phyloP scores from a whole-genome alignment of 352 stramenopile species.

The Hyaloperonospora arabidopsidis region DNA sequence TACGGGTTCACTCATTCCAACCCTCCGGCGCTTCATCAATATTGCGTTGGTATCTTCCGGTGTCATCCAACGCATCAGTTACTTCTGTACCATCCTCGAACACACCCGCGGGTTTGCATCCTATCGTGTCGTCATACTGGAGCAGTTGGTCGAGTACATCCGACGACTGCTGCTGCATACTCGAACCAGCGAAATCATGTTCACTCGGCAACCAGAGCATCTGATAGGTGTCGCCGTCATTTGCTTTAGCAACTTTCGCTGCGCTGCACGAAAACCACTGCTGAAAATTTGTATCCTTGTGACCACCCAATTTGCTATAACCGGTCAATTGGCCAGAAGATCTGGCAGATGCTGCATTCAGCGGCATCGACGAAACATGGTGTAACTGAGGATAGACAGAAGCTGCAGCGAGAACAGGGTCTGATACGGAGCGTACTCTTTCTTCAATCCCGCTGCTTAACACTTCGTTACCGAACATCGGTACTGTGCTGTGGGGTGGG shows the following conservation, averaged over 20 bases:
- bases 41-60: constrained; percentile 1
- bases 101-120: constrained; percentile 25
- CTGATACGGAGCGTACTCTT: constrained; percentile 19
- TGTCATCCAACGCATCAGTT: constrained; percentile 26
- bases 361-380: constrained; percentile 17
- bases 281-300: constrained; percentile 8
- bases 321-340: background rate
- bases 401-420: constrained; percentile 15
- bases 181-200: background rate
- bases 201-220: constrained; percentile 12
- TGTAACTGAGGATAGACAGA: constrained; percentile 8
- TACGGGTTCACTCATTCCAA: too few species aligned
- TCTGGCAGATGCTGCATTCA: constrained; percentile 5
- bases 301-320: constrained; percentile 1
- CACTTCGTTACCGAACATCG: constrained; percentile 5
- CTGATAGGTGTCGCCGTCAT: background rate
- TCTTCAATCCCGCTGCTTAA: background rate
- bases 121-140: constrained; percentile 19
- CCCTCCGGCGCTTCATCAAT: too few species aligned
- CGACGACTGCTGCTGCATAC: constrained; percentile 15
- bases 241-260: constrained; percentile 2
- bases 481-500: constrained; percentile 9
- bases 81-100: constrained; percentile 17
- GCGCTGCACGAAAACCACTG: constrained; percentile 7
- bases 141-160: constrained; percentile 30